phyloP scores from a whole-genome alignment of 495 filamentous ascomycete genomes.

The Aspergillus avenaceus region DNA sequence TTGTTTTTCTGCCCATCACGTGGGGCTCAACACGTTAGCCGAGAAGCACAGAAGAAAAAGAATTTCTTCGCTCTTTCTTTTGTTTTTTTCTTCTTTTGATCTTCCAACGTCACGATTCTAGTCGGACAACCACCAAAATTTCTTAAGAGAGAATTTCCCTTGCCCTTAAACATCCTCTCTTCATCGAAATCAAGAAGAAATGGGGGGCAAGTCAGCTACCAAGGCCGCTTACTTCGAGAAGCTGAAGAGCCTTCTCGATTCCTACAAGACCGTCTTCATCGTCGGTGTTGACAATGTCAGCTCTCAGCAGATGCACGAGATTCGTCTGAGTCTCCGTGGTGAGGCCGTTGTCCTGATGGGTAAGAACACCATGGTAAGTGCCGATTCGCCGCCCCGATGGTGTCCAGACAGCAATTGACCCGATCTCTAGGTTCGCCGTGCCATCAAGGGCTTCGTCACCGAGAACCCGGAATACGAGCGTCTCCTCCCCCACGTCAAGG shows the following conservation, averaged over 20 bases:
- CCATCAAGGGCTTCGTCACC: conserved; percentile 87
- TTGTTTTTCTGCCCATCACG: neutral
- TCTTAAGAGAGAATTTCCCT: conserved; percentile 28
- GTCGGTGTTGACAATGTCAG: conserved; percentile 93
- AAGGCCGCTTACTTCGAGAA: conserved; percentile 99
- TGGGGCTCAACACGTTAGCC: neutral
- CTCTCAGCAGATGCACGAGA: conserved; percentile 99
- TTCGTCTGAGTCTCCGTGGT: conserved; percentile 80
- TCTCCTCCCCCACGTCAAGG: conserved; percentile 90
- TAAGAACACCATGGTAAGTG: conserved; percentile 96
- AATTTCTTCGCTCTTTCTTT: conserved; percentile 28
- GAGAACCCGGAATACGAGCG: conserved; percentile 97
- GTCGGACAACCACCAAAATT: conserved; percentile 28
- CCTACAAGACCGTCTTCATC: conserved; percentile 95
- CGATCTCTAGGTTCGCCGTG: conserved; percentile 74
- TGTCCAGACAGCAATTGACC: conserved; percentile 11
- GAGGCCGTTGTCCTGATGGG: conserved; percentile 96
- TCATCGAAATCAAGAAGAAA: conserved; percentile 88
- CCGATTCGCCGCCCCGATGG: neutral
- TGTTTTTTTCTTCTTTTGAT: conserved; percentile 14
- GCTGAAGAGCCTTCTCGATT: conserved; percentile 88
- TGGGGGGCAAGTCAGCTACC: conserved; percentile 95
- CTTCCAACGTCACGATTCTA: conserved; percentile 19
- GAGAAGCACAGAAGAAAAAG: conserved; percentile 31
- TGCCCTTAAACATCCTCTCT: conserved; percentile 98